phyloP scores from a whole-genome alignment of 331 rosid species.

The Spiraea crenata region DNA sequence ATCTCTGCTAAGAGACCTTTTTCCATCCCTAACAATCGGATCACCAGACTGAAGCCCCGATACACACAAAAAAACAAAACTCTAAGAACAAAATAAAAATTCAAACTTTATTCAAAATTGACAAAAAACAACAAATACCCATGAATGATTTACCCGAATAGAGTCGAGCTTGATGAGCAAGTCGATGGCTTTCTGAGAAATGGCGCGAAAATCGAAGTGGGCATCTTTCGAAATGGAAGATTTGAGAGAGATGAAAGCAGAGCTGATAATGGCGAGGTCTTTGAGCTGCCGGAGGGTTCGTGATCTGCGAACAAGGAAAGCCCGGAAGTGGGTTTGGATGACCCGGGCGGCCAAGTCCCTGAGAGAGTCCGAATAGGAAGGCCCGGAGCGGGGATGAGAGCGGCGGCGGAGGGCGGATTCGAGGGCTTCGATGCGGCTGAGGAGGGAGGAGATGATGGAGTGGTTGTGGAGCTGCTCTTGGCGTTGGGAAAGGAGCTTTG shows the following conservation, averaged over 20 bases:
- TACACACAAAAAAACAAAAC: neutral
- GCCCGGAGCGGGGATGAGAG: conserved; percentile 23
- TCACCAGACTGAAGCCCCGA: conserved; percentile 48
- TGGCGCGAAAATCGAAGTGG: conserved; percentile 45
- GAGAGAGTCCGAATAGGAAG: conserved; percentile 40
- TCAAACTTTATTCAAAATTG: neutral
- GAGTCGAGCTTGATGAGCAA: conserved; percentile 76
- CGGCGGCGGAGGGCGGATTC: conserved; percentile 61
- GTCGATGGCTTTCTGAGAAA: conserved; percentile 52
- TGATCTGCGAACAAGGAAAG: conserved; percentile 85
- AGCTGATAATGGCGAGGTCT: conserved; percentile 70
- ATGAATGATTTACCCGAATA: conserved; percentile 51
- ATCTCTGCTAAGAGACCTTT: conserved; percentile 58
- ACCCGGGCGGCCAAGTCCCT: conserved; percentile 66
- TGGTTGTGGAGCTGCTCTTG: conserved; percentile 25
- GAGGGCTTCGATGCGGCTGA: conserved; percentile 68
- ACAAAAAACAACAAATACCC: neutral
- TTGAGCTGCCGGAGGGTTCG: conserved; percentile 74
- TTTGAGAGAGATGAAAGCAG: conserved; percentile 52
- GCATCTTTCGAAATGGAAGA: conserved; percentile 40
- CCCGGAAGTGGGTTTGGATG: conserved; percentile 80
- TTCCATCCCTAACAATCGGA: conserved; percentile 66
- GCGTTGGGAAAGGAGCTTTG: neutral
- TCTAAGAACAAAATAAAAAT: neutral
- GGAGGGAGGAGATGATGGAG: conserved; percentile 46